These are phyloP conservation scores for Athelia sp. DNA, from an alignment of 1,284 basidiomycete species.

Conservation along the genomic window DNA sequence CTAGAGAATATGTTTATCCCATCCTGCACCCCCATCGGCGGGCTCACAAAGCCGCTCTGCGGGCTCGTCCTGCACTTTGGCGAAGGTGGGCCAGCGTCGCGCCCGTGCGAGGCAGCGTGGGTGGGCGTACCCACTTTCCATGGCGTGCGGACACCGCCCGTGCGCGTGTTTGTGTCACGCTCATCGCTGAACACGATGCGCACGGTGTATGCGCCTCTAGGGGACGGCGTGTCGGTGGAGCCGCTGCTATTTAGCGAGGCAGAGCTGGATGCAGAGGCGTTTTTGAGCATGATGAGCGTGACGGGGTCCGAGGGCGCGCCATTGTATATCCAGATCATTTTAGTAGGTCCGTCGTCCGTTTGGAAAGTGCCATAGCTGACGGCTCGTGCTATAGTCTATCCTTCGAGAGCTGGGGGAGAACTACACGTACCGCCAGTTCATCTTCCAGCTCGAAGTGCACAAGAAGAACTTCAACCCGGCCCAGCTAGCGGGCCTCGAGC, in stretches of 20 bases:
- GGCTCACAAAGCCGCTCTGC: constrained; percentile 45
- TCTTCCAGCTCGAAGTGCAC: constrained; percentile 35
- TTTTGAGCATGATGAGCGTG: constrained; percentile 65
- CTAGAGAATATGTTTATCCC: constrained; percentile 64
- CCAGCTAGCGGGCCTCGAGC: constrained; percentile 50
- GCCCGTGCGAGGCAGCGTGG: constrained; percentile 65
- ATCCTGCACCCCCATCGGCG: constrained; percentile 40
- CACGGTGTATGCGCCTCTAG: constrained; percentile 48
- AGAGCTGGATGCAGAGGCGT: constrained; percentile 63
- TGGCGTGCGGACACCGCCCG: constrained; percentile 36
- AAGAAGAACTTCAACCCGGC: constrained; percentile 48
- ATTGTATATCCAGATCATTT: constrained; percentile 59
- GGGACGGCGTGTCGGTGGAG: constrained; percentile 40
- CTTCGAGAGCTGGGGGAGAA: constrained; percentile 43
- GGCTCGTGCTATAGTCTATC: constrained; percentile 27
- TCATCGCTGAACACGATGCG: constrained; percentile 60
- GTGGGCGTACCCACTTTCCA: constrained; percentile 36
- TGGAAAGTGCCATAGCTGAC: neutral
- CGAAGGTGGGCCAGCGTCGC: constrained; percentile 50
- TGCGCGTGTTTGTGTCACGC: constrained; percentile 58
- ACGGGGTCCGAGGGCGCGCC: constrained; percentile 55
- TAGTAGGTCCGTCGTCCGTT: constrained; percentile 32
- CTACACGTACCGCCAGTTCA: constrained; percentile 43
- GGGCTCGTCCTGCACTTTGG: constrained; percentile 68
- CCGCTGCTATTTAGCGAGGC: constrained; percentile 54